Percentiles rank a stretch among this genome's conserved stretches.
Evolutionary conservation across 2,329 filamentous ascomycete genomes (phyloP).

Genomic region (Venturia oleaginea): DNA sequence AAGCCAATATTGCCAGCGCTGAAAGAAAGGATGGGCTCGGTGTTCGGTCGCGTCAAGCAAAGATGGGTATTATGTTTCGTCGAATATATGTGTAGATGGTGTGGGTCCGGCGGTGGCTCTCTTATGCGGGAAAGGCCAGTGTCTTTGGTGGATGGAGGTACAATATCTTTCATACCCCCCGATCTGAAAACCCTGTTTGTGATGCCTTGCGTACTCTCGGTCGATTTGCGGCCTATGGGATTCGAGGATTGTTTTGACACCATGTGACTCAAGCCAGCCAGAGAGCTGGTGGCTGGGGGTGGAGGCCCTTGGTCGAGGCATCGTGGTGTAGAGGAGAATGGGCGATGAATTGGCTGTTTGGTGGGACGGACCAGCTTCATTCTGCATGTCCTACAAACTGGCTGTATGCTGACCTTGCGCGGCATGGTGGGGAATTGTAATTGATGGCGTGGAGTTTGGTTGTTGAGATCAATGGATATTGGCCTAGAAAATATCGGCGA

Average conservation of each 20-base stretch:
- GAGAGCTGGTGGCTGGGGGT: neutral
- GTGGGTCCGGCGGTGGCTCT: constrained; percentile 33
- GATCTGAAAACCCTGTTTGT: neutral
- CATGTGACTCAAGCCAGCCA: neutral
- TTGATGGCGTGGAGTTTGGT: constrained; percentile 9
- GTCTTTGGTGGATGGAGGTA: neutral
- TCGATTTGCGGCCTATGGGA: neutral
- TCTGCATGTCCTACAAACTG: constrained; percentile 31
- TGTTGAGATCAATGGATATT: neutral
- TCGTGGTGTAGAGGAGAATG: constrained; percentile 26
- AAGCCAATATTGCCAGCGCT: constrained; percentile 89
- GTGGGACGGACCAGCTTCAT: constrained; percentile 19
- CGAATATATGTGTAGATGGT: constrained; percentile 78
- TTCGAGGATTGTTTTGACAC: neutral
- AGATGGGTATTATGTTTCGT: constrained; percentile 95
- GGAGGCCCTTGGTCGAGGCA: neutral
- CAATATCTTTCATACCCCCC: neutral
- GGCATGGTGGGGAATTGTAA: constrained; percentile 1
- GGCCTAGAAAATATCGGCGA: neutral
- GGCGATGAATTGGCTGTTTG: constrained; percentile 18
- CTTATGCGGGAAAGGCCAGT: neutral
- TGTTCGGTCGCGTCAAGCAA: constrained; percentile 75
- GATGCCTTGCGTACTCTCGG: neutral
- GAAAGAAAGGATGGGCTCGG: constrained; percentile 68
- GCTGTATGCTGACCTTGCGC: constrained; percentile 20